These are phyloP conservation scores for Claviceps pazoutovae DNA, from an alignment of 2,329 filamentous ascomycete genomes.

Conservation along the genomic window DNA sequence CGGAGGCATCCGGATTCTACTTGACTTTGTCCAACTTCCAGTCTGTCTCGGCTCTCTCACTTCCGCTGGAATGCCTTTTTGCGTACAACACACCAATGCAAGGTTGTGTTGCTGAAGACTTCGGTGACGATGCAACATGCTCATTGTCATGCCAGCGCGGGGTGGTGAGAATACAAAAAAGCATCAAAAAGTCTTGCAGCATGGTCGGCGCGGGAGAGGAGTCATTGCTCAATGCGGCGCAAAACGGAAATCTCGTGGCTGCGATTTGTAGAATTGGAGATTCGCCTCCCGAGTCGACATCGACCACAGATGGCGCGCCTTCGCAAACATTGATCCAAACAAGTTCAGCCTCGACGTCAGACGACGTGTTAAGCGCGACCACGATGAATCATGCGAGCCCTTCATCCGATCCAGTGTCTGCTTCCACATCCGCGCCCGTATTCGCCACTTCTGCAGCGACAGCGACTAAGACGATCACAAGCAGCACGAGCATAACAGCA, in stretches of 20 bases:
- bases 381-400: not conserved
- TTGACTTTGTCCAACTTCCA: slow-evolving; percentile 27
- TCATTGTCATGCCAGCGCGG: slow-evolving; percentile 22
- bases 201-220: slow-evolving; percentile 12
- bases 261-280: slow-evolving; percentile 19
- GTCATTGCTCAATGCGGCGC: slow-evolving; percentile 23
- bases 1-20: slow-evolving; percentile 11
- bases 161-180: slow-evolving; percentile 14
- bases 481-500: not conserved
- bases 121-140: slow-evolving; percentile 20
- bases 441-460: not conserved
- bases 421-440: not conserved
- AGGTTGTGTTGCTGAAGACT: slow-evolving; percentile 25
- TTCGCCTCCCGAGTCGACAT: slow-evolving; percentile 5
- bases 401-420: not conserved
- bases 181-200: slow-evolving; percentile 16
- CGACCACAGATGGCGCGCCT: not conserved
- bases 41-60: slow-evolving; percentile 21
- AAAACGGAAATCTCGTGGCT: slow-evolving; percentile 22
- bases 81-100: slow-evolving; percentile 28
- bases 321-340: slow-evolving; percentile 1
- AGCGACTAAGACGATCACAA: too few relatives aligned
- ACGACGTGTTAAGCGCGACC: not conserved
- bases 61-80: slow-evolving; percentile 23
- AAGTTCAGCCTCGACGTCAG: not conserved